Conservation (phyloP, 164 flowering plant species). For the Sedum album region DNA sequence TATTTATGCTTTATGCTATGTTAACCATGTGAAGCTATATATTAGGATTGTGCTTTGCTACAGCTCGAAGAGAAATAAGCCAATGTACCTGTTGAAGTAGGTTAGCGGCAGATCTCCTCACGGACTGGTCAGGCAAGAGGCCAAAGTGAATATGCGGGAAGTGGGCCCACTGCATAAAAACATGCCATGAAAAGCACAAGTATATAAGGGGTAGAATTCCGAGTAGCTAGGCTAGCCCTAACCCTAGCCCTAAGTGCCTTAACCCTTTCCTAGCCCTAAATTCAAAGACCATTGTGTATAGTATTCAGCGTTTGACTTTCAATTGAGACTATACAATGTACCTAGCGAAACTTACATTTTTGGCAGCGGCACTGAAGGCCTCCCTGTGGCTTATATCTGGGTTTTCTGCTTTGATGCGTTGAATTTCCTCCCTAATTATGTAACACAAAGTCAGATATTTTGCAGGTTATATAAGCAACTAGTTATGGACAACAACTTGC, state of each 20-base stretch:
- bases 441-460: conserved; percentile 1
- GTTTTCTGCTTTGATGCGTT: conserved; percentile 3
- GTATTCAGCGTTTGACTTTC: background rate
- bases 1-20: background rate
- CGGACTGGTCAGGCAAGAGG: conserved; percentile 75
- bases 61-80: background rate
- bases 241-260: background rate
- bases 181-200: background rate
- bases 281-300: background rate
- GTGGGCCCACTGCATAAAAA: conserved; percentile 82
- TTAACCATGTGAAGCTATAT: background rate
- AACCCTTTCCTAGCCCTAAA: background rate
- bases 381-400: conserved; percentile 9
- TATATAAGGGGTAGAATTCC: background rate
- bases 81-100: conserved; percentile 60
- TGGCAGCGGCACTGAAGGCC: conserved; percentile 2
- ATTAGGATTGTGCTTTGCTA: background rate
- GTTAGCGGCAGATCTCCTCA: conserved; percentile 44
- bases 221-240: background rate
- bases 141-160: conserved; percentile 99
- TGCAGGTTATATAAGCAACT: background rate
- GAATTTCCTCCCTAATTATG: background rate
- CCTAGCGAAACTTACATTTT: conserved; percentile 7
- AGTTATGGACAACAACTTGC: background rate
- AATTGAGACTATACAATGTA: background rate